phyloP scores from a whole-genome alignment of 345 rosid species.

The Arabidopsis arenosa region DNA sequence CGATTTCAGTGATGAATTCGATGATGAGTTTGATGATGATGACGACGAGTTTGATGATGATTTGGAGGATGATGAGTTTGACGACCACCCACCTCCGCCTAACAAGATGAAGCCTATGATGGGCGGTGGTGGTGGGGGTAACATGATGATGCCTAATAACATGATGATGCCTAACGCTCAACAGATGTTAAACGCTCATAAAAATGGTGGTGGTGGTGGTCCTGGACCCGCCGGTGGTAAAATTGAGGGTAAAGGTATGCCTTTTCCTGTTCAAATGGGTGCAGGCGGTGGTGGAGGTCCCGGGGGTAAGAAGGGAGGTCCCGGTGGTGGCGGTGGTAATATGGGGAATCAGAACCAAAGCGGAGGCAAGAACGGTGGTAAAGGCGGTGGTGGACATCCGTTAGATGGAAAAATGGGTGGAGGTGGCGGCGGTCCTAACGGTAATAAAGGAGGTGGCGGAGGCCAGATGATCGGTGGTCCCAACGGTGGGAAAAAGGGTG shows the following conservation, averaged over 20 bases:
- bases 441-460: constrained; percentile 52
- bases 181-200: constrained; percentile 62
- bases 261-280: constrained; percentile 51
- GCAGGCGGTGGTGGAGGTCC: constrained; percentile 52
- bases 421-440: constrained; percentile 49
- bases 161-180: constrained; percentile 60
- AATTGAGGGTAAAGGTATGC: constrained; percentile 51
- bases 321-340: constrained; percentile 45
- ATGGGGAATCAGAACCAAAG: constrained; percentile 53
- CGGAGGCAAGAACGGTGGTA: constrained; percentile 58
- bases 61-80: constrained; percentile 54
- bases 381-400: constrained; percentile 50
- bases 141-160: constrained; percentile 56
- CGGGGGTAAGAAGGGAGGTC: constrained; percentile 57
- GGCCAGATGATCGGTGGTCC: constrained; percentile 53
- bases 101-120: constrained; percentile 67
- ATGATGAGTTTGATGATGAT: constrained; percentile 58
- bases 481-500: constrained; percentile 59
- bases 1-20: constrained; percentile 52
- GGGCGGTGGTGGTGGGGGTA: constrained; percentile 51
- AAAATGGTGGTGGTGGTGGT: constrained; percentile 48
- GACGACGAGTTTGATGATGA: constrained; percentile 52
- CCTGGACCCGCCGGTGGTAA: constrained; percentile 57
- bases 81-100: constrained; percentile 53
- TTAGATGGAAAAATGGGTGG: constrained; percentile 47